phyloP scores from a whole-genome alignment of 345 rosid species.

The Fremontodendron californicum region DNA sequence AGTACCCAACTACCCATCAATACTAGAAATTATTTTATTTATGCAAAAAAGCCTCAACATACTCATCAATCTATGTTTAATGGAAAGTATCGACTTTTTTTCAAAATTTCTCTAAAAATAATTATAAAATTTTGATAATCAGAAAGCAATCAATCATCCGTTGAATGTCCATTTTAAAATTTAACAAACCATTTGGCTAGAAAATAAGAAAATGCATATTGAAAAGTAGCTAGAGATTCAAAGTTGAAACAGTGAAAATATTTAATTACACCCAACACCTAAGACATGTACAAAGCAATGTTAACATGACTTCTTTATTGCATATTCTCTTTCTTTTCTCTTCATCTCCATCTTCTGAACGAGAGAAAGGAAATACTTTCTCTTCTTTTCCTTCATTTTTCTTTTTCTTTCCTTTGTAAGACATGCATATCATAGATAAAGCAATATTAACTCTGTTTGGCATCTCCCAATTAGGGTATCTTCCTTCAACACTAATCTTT shows the following conservation, averaged over 20 bases:
- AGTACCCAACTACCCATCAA: too few relatives aligned
- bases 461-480: not conserved
- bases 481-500: conserved; percentile 5
- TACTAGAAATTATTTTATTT: too few relatives aligned
- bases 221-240: too few relatives aligned
- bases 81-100: too few relatives aligned
- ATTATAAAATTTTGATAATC: too few relatives aligned
- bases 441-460: not conserved
- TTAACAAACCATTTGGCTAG: not conserved
- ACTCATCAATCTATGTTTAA: not conserved
- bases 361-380: not conserved
- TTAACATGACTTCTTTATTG: not conserved
- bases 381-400: not conserved
- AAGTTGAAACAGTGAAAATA: not conserved
- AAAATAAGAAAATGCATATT: not conserved
- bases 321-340: not conserved
- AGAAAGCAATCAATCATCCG: too few relatives aligned
- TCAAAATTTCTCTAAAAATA: too few relatives aligned
- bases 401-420: not conserved
- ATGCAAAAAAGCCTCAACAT: not conserved
- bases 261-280: not conserved
- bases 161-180: too few relatives aligned
- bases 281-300: not conserved
- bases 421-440: not conserved
- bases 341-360: not conserved